A percentile compares a stretch with the other conserved stretches of the same genome.
Evolutionary conservation across 2,329 filamentous ascomycete genomes (phyloP).

Genomic region (Monosporascus sp.): DNA sequence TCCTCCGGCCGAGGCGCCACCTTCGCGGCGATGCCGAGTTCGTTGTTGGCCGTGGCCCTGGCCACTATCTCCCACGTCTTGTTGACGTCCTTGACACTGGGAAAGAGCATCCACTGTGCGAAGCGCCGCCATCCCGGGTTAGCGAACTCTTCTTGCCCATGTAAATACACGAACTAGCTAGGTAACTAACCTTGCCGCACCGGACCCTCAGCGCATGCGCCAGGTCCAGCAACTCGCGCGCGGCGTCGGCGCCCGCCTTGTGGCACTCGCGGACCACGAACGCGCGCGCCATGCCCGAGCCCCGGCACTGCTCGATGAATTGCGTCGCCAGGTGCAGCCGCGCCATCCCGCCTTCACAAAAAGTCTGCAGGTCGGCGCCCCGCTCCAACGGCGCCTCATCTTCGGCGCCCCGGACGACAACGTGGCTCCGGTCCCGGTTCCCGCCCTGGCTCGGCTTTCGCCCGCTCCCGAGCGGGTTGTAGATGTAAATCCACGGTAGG

Average conservation of each 20-base stretch:
- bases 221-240: constrained; percentile 52
- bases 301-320: constrained; percentile 45
- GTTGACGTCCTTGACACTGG: constrained; percentile 47
- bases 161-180: not conserved
- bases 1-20: constrained; percentile 51
- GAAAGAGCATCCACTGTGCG: constrained; percentile 67
- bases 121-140: not conserved
- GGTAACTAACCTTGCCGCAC: constrained; percentile 56
- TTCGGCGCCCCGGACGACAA: constrained; percentile 37
- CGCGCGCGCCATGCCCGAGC: constrained; percentile 26
- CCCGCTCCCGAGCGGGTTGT: constrained; percentile 53
- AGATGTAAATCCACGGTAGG: constrained; percentile 68
- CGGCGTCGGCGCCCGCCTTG: constrained; percentile 42
- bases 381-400: constrained; percentile 44
- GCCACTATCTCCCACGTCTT: constrained; percentile 63
- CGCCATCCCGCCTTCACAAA: constrained; percentile 48
- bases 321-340: constrained; percentile 39
- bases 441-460: constrained; percentile 28
- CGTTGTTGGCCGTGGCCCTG: constrained; percentile 59
- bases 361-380: constrained; percentile 39
- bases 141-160: not conserved
- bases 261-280: constrained; percentile 42
- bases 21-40: constrained; percentile 69
- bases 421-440: constrained; percentile 22
- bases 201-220: constrained; percentile 55